A percentile compares a stretch with the other conserved stretches of the same genome.
These are phyloP conservation scores for Exobasidium cylindrosporum DNA, from an alignment of 1,284 basidiomycete genomes.

Conservation along the genomic window DNA sequence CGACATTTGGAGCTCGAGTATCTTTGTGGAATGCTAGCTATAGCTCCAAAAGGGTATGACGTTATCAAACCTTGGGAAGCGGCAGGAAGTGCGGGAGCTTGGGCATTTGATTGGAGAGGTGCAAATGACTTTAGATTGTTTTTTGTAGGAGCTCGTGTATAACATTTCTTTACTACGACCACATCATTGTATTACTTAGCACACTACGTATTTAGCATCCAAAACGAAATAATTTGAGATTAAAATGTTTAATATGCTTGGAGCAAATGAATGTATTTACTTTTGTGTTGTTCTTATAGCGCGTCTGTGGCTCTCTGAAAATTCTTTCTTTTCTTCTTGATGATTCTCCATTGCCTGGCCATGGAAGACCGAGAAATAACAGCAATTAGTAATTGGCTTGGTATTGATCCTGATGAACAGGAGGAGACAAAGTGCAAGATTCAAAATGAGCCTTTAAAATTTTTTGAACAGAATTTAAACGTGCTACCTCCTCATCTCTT, in stretches of 20 bases:
- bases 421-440: background rate
- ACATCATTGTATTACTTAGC: too few species aligned
- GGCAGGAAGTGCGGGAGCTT: conserved; percentile 23
- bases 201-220: too few species aligned
- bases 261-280: too few species aligned
- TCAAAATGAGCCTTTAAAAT: background rate
- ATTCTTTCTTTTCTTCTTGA: too few species aligned
- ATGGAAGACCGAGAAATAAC: background rate
- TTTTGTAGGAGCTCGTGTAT: conserved; percentile 28
- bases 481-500: background rate
- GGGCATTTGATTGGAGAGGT: conserved; percentile 37
- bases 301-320: too few species aligned
- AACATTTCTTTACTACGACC: background rate
- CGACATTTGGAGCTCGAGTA: conserved; percentile 31
- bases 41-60: background rate
- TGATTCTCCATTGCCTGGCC: too few species aligned
- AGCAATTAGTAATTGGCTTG: background rate
- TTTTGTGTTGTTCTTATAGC: too few species aligned
- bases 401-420: background rate
- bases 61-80: conserved; percentile 15
- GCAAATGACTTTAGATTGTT: conserved; percentile 37
- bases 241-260: too few species aligned
- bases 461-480: background rate
- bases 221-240: too few species aligned
- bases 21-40: conserved; percentile 26